These are phyloP conservation scores for Tylopilus sp. DNA, from an alignment of 768 basidiomycete genomes.

Conservation along the genomic window DNA sequence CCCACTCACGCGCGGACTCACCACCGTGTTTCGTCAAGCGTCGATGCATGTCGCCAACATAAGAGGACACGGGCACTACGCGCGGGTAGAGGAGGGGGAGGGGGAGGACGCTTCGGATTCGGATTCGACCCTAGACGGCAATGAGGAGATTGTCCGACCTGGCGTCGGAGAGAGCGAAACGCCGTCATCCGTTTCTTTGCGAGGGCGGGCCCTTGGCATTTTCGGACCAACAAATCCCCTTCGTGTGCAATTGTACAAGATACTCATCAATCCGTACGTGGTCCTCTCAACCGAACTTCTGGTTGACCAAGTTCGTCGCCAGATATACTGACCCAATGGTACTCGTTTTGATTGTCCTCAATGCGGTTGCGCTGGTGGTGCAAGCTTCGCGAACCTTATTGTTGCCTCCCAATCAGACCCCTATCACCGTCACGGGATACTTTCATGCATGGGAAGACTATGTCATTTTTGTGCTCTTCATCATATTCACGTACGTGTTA, in stretches of 20 bases:
- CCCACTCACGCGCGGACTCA: conserved; percentile 57
- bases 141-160: conserved; percentile 36
- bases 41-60: conserved; percentile 84
- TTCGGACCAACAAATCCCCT: conserved; percentile 67
- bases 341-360: conserved; percentile 76
- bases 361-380: conserved; percentile 77
- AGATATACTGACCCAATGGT: conserved; percentile 89
- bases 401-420: conserved; percentile 41
- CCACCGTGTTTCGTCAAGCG: conserved; percentile 56
- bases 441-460: conserved; percentile 91
- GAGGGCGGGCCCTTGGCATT: conserved; percentile 76
- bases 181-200: conserved; percentile 47
- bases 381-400: conserved; percentile 68
- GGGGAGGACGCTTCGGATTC: conserved; percentile 35
- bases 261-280: conserved; percentile 71
- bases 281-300: neutral
- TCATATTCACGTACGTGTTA: conserved; percentile 69
- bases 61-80: conserved; percentile 55
- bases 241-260: conserved; percentile 59
- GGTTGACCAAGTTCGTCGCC: neutral
- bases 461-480: conserved; percentile 78
- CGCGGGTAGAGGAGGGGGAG: conserved; percentile 50
- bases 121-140: conserved; percentile 32
- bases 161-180: conserved; percentile 26
- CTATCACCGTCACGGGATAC: conserved; percentile 60